Evolutionary conservation across 495 filamentous ascomycete species (phyloP), one percentile per base, ranked within the genome.

Genomic region (Penicillium turbatum): DNA sequence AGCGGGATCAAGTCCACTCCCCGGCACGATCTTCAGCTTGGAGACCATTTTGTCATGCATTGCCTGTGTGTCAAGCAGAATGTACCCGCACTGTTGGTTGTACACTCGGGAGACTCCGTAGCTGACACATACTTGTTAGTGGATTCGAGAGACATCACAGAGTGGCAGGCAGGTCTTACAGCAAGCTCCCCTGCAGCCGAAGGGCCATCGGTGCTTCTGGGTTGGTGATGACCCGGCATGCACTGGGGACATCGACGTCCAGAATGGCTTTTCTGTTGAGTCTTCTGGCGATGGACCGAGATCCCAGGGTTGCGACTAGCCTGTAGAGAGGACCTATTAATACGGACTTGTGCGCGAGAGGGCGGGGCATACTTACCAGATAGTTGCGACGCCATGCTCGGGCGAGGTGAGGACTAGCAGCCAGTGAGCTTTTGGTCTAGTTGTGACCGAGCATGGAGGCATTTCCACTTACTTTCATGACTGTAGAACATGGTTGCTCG

Each of bases 151-250:
- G 21, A n/a, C 26, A 12, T 0, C 11, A 24, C 7, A 29, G 5
- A 0, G 4, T 3, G 11, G 2, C 5, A 31, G 11, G 2, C 5
- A 31, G 12, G 19, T 61, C 79, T 63, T 68, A 85, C 74, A 98
- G 82, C 27, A 98, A 72, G 60, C 87, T 96, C 9, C 92, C 90
- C 68, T 98, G 93, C 30, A 98, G 81, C 13, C 93, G 86, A 62
- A 98, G 69, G 2, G 93, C 93, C 77, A 98, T 87, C 9, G 93
- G 93, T 6, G 87, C 91, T 21, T 84, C 86, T 0, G 93, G 91
- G 50, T 87, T 77, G 27, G 86, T 83, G 62, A 98, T 95, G 6
- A 88, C 92, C 41, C 84, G 78, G 67, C 92, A 97, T 50, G 92
- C 92, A 56, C 86, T 91, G 15, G 81, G 78, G 8, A 98, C 83